phyloP scores from a whole-genome alignment of 495 filamentous ascomycete genomes.

The Hypoxylon trugodes region DNA sequence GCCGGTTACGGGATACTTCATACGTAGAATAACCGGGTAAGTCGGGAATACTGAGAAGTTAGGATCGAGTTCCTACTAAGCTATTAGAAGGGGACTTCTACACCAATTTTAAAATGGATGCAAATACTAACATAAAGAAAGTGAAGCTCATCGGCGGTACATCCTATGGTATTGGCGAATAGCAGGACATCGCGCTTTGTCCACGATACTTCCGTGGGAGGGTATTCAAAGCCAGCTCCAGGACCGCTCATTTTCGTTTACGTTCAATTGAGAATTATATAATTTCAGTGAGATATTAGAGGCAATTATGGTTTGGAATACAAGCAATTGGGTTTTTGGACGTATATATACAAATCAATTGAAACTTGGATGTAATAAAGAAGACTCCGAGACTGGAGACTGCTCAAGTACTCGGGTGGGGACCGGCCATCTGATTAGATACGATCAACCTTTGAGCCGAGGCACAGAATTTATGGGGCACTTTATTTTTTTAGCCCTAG shows the following conservation, averaged over 20 bases:
- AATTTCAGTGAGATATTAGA: background rate
- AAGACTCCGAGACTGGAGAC: background rate
- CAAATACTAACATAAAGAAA: conserved; percentile 82
- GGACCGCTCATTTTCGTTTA: conserved; percentile 58
- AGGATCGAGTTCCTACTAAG: conserved; percentile 77
- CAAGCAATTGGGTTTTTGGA: background rate
- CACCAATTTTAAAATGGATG: background rate
- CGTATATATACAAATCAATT: background rate
- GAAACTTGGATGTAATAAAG: conserved; percentile 1
- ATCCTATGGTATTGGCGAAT: conserved; percentile 88
- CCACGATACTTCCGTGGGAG: conserved; percentile 76
- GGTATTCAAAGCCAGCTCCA: conserved; percentile 82
- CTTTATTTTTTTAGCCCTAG: background rate
- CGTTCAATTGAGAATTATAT: background rate
- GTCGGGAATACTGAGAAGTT: conserved; percentile 87
- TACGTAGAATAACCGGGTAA: conserved; percentile 83
- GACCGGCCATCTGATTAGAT: too few species aligned
- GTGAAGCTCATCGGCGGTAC: conserved; percentile 84
- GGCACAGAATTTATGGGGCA: conserved; percentile 7
- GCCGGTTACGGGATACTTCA: conserved; percentile 31
- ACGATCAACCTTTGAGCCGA: conserved; percentile 13
- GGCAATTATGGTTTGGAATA: background rate
- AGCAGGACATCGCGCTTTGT: conserved; percentile 85
- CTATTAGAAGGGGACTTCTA: conserved; percentile 12
- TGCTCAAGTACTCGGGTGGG: too few species aligned